Evolutionary conservation across 768 basidiomycete genomes (phyloP), one percentile per base, ranked within the genome.

Genomic region (Ramaria sp.): DNA sequence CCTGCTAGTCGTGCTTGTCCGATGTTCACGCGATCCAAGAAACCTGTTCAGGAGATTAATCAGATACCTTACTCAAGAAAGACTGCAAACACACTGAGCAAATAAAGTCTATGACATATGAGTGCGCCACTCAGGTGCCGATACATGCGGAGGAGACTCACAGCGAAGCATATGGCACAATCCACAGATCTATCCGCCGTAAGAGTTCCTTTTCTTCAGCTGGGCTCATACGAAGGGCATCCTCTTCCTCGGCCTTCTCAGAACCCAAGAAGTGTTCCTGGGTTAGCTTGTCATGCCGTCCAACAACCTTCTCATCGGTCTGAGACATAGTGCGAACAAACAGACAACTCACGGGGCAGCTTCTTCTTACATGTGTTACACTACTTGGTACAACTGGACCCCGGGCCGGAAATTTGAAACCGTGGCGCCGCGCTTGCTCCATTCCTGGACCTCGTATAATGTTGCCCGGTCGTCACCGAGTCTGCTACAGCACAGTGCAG

Each of bases 11-110:
- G 19, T 13, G 63, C 63, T 46, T 64, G 59, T 17, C 63, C 63
- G 46, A 64, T 64, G 57, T 67, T 66, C 19, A 66, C 65, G 6
- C 65, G 61, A 50, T 66, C 66, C 17, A 66, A 46, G 42, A 34
- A 60, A 34, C 54, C 51, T 61, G 12, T 7, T 11, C 31, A 22
- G n/a, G 27, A 13, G 5, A 39, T 15, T n/a, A 11, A 12, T n/a
- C 20, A 24, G n/a, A 24, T 24, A 39, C 12, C 7, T 3, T 13
- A 39, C 4, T 7, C 3, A 30, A 20, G 7, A 34, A 39, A 39
- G n/a, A 10, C 10, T 20, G 13, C 37, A 34, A 13, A 68, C 57
- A 9, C 50, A 51, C 53, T 54, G 47, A 57, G 48, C 13, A 55
- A 42, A 46, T 61, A 59, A 45, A 61, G 17, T 39, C 54, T 51